These are phyloP conservation scores for Arxiozyma heterogenica DNA, from an alignment of 1,139 yeast genomes.

Conservation along the genomic window DNA sequence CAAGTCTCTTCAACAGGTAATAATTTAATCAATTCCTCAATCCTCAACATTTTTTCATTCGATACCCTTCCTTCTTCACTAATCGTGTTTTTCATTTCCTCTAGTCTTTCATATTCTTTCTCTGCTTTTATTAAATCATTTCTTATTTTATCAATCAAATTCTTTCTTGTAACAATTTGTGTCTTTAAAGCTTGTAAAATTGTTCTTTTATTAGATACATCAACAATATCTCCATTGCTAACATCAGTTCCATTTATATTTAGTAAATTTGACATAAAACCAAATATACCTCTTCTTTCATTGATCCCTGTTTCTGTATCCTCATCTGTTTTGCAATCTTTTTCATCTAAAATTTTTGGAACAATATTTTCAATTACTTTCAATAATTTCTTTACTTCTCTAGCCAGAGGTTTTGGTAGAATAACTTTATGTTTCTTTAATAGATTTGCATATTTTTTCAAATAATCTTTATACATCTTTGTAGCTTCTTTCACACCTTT, in stretches of 20 bases:
- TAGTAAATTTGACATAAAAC: conserved; percentile 1
- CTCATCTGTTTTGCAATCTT: not conserved
- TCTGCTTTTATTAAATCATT: conserved; percentile 1
- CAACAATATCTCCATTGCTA: not conserved
- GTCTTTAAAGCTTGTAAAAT: conserved; percentile 6
- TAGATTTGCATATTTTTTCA: conserved; percentile 15
- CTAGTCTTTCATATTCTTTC: conserved; percentile 6
- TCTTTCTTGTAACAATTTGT: conserved; percentile 11
- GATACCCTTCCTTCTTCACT: conserved; percentile 1
- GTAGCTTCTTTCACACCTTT: conserved; percentile 75
- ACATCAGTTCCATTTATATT: not conserved
- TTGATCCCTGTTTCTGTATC: not conserved
- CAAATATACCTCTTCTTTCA: not conserved
- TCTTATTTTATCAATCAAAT: not conserved
- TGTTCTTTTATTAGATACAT: not conserved
- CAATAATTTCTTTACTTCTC: conserved; percentile 10
- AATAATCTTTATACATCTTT: conserved; percentile 47
- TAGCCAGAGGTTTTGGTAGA: conserved; percentile 14
- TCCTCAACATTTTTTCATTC: conserved; percentile 5
- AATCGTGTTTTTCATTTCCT: conserved; percentile 6
- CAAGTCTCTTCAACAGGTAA: conserved; percentile 5
- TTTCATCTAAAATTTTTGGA: conserved; percentile 3
- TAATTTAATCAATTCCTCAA: conserved; percentile 10
- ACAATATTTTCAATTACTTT: conserved; percentile 5
- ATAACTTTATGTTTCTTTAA: conserved; percentile 6